Evolutionary conservation across 2,329 filamentous ascomycete genomes (phyloP), one percentile per base, ranked within the genome.

Genomic region (Ophiostoma sp.): DNA sequence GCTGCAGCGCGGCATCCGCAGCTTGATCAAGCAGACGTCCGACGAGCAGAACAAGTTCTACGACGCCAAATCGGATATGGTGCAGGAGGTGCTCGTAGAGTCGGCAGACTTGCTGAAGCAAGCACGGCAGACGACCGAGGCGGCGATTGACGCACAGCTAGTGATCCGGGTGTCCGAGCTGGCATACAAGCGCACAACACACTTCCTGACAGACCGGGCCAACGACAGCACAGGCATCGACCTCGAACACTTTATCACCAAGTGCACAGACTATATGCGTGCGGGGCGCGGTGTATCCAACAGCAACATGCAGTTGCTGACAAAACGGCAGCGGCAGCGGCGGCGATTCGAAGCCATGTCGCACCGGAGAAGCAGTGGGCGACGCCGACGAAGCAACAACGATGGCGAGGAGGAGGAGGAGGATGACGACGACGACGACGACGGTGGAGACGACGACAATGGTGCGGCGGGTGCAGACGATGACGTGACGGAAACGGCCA

Each of bases 181-280:
- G 4, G 89, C 90, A 0, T 89, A 90, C 74, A 91, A 91, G 73
- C 93, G 92, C 75, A 89, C 92, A 0, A 82, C 89, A 60, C 87
- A 89, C 66, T 83, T 96, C 40, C 87, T 89, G 1, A 82, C 92
- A 42, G 93, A 93, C 6, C 71, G 70, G 47, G 38, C 38, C 60
- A 89, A 89, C 73, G 80, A 84, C 1, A 86, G 87, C 2, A 87
- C 89, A 66, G 92, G 93, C 7, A 80, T 99, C 36, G 93, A 98
- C 74, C 83, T 96, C 0, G 93, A 98, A 70, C 91, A 97, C 74
- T 96, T 98, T 74, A 87, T 98, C 14, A 90, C 91, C 0, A 96
- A 96, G 77, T 94, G 90, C 76, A 92, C 96, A 70, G 86, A 85
- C 3, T 98, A 91, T 76, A 97, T 98, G 92, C 87, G 86, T 36